These are phyloP conservation scores for Psilocybe subaeruginosa DNA, from an alignment of 768 basidiomycete species.

Conservation along the genomic window DNA sequence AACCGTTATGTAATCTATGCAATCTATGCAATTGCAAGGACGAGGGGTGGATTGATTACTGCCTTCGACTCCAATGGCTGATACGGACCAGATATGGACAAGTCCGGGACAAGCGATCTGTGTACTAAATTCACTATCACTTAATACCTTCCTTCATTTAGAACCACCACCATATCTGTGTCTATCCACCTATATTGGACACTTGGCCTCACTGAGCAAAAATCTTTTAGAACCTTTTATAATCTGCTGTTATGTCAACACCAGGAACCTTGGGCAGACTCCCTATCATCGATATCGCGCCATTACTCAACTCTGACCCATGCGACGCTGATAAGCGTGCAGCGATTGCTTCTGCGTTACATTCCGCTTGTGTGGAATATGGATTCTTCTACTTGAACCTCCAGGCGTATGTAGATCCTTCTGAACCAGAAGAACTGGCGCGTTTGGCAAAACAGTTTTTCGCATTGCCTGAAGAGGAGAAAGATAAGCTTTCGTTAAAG, in stretches of 20 bases:
- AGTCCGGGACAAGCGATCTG: no score
- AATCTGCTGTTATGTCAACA: conserved; percentile 2
- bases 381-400: conserved; percentile 92
- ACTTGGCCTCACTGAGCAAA: no score
- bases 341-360: conserved; percentile 59
- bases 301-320: conserved; percentile 51
- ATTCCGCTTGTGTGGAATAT: conserved; percentile 72
- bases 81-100: no score
- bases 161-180: not conserved
- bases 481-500: conserved; percentile 70
- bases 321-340: conserved; percentile 39
- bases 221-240: not conserved
- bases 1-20: not conserved
- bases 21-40: not conserved
- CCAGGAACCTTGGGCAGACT: conserved; percentile 33
- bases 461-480: conserved; percentile 69
- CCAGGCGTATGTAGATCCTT: conserved; percentile 53
- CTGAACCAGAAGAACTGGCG: conserved; percentile 68
- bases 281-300: conserved; percentile 75
- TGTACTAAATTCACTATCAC: no score
- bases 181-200: no score
- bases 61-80: no score
- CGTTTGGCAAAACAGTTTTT: conserved; percentile 77
- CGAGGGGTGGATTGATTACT: no score
- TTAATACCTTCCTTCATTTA: not conserved